A percentile compares a stretch with the other conserved stretches of the same genome.
These are phyloP conservation scores for Acer yangbiense DNA, from an alignment of 345 rosid species.

Conservation along the genomic window DNA sequence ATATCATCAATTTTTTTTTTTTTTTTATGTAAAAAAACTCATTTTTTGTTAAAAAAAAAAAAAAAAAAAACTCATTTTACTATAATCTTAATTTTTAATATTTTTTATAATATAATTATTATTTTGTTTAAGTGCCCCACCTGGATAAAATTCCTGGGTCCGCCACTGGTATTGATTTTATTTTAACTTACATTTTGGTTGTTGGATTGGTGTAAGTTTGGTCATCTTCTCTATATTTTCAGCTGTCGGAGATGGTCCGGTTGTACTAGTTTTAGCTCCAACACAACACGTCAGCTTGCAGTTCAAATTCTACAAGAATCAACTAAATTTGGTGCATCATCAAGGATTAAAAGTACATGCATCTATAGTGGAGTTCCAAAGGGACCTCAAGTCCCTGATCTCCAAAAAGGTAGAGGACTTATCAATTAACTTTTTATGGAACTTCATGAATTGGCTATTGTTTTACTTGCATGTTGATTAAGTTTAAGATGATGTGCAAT, in stretches of 20 bases:
- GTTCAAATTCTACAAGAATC: conserved; percentile 99
- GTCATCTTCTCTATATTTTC: conserved; percentile 21
- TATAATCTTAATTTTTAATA: too few species aligned
- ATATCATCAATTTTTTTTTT: too few species aligned
- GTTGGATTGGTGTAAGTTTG: background rate
- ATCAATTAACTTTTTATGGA: conserved; percentile 33
- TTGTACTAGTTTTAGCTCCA: conserved; percentile 96
- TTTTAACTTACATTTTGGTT: conserved; percentile 7
- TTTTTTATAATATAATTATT: too few species aligned
- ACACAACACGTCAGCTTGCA: conserved; percentile 87
- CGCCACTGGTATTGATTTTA: background rate
- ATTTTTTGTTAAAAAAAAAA: too few species aligned
- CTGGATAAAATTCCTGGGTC: too few species aligned
- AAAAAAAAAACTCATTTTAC: too few species aligned
- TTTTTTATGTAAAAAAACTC: too few species aligned
- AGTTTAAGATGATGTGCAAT: conserved; percentile 21
- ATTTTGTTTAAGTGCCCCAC: too few species aligned
- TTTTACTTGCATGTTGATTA: conserved; percentile 26
- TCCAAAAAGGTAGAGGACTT: conserved; percentile 87
- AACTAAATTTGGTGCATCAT: conserved; percentile 90
- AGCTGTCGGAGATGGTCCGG: conserved; percentile 98
- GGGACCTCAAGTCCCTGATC: conserved; percentile 99
- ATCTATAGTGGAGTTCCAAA: conserved; percentile 99
- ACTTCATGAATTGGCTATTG: conserved; percentile 39
- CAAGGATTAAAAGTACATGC: conserved; percentile 90